Evolutionary conservation across 163 green algal genomes (phyloP).

Genomic region (Coccomyxa subellipsoidea): DNA sequence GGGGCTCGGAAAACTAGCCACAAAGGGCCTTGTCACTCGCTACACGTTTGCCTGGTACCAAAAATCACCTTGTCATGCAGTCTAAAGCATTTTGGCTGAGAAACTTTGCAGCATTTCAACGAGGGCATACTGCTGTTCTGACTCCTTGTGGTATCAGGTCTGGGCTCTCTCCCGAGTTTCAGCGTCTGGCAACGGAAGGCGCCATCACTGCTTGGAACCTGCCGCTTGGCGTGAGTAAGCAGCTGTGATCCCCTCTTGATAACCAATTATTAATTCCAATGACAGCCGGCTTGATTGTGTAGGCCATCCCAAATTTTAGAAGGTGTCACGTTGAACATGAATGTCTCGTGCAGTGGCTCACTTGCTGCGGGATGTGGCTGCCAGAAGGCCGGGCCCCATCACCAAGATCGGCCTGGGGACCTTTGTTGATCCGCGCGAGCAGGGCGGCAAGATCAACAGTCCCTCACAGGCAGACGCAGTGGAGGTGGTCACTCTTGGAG

Average conservation of each 20-base stretch:
- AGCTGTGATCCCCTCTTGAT: neutral
- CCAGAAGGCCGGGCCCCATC: constrained; percentile 30
- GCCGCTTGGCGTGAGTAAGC: constrained; percentile 42
- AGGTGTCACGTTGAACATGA: neutral
- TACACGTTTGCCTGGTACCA: constrained; percentile 46
- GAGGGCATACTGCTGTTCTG: no score
- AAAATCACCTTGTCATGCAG: neutral
- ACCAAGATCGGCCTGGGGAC: constrained; percentile 47
- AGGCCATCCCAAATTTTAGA: neutral
- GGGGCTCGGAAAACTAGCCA: constrained; percentile 36
- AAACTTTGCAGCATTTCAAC: no score
- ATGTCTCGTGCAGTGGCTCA: constrained; percentile 36
- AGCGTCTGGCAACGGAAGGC: constrained; percentile 26
- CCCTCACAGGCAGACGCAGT: constrained; percentile 39
- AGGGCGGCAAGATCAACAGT: constrained; percentile 42
- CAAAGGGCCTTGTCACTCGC: constrained; percentile 34
- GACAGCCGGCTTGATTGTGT: neutral
- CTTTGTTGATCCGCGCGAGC: constrained; percentile 52
- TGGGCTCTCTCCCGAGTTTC: constrained; percentile 25
- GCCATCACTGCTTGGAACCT: constrained; percentile 49
- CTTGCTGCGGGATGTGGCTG: constrained; percentile 48
- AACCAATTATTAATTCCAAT: neutral
- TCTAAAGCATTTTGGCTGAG: no score
- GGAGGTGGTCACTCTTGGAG: constrained; percentile 17
- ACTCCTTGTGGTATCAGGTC: neutral